A percentile compares a stretch with the other conserved stretches of the same genome.
phyloP scores from a whole-genome alignment of 1,284 basidiomycete genomes.

The Neonothopanus nambi region DNA sequence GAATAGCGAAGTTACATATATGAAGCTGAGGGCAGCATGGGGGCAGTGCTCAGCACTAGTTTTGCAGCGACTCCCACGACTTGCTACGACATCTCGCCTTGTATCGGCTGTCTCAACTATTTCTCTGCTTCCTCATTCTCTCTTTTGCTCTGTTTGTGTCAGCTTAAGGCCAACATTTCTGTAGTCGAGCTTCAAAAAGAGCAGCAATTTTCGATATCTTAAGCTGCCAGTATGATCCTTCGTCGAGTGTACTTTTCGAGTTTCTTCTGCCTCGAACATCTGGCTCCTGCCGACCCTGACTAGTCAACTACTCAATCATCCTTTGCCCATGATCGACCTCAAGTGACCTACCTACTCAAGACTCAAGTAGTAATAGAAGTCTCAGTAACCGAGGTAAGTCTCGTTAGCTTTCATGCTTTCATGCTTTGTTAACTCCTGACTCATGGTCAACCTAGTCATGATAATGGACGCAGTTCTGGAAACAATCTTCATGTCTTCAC shows the following conservation, averaged over 20 bases:
- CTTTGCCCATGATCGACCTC: too few relatives aligned
- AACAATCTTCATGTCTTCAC: constrained; percentile 95
- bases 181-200: too few relatives aligned
- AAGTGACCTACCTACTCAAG: constrained; percentile 40
- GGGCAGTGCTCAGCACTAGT: too few relatives aligned
- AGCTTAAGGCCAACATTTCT: constrained; percentile 32
- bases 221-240: constrained; percentile 2
- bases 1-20: too few relatives aligned
- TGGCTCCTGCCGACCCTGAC: too few relatives aligned
- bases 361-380: constrained; percentile 70
- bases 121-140: not conserved
- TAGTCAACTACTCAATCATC: too few relatives aligned
- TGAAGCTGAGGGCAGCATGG: too few relatives aligned
- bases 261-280: not conserved
- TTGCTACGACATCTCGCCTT: not conserved
- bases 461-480: constrained; percentile 69
- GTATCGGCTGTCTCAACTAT: too few relatives aligned
- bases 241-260: not conserved
- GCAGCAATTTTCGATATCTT: too few relatives aligned
- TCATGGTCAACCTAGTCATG: too few relatives aligned
- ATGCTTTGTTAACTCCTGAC: too few relatives aligned
- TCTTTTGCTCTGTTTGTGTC: constrained; percentile 19
- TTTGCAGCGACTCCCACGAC: too few relatives aligned
- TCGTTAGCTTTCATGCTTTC: not conserved
- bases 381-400: constrained; percentile 61